Evolutionary conservation across 352 stramenopile species (phyloP), one percentile per base, ranked within the genome.

Genomic region (Phytophthora cajani): DNA sequence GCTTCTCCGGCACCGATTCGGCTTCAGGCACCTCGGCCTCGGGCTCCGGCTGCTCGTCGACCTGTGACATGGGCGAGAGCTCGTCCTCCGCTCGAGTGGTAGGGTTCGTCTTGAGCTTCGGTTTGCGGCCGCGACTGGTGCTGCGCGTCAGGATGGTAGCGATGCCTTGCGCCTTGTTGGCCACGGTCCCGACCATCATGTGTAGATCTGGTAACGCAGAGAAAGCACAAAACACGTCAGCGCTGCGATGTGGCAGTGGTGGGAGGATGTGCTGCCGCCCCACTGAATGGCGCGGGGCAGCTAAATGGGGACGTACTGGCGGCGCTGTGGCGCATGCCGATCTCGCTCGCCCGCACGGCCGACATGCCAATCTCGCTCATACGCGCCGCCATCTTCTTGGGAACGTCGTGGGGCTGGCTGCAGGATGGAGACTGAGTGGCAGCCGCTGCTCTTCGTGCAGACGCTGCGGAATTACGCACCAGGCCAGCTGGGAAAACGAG

Each of bases 281-380:
- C 53, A 32, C 30, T 27, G 17, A 19, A 19, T 49, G 42, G 42
- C 16, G 16, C 17, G 42, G 33, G 30, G 27, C 17, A 32, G 44
- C 47, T 25, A n/a, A 44, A 16, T 17, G 47, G 25, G 32, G 23
- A 71, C 58, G 54, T 71, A 79, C 72, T 80, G 11, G 73, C 73
- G 25, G 73, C 73, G 51, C 73, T 80, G 64, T 80, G 69, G 42
- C 73, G 73, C 73, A 80, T 77, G 11, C 73, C 73, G n/a, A 80
- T 71, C 62, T 80, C 73, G 61, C 73, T 80, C 38, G 65, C 64
- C 60, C 73, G 69, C 61, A 80, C 47, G 59, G 69, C 69, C 47
- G 73, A 80, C 64, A 77, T 67, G 36, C 69, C 64, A 36, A 80
- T 77, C 57, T 74, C 64, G 57, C 69, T 80, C 64, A 80, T 77